Base-by-base conservation (phyloP, 441 rosid species). In the Geranium incanum region DNA sequence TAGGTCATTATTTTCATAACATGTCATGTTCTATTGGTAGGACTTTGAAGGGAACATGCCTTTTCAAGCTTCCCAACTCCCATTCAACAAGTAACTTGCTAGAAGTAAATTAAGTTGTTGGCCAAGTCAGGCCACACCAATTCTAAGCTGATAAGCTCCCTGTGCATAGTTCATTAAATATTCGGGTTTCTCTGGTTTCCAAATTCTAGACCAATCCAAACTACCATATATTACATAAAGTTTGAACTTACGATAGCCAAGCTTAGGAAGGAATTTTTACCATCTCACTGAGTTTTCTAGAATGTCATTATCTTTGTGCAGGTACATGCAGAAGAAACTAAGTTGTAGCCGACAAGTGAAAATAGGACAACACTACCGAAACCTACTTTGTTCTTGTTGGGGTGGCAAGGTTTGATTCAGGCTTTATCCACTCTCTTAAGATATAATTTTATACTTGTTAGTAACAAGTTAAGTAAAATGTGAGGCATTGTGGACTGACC, bases 401-500 rank as follows among this genome's bases (percentile, higher is more conserved):
- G 41, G 36, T 66, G 69, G 69, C 74, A 65, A 21, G 57, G 41
- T 23, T 67, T 28, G 37, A 12, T 60, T 28, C 33, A 28, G 67
- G 19, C 64, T 59, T 59, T 18, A 18, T 16, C 33, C 33, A 12
- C 8, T 59, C 23, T 59, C 64, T 59, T 59, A 16, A 1, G 19
- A 18, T 18, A 67, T 64, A 4, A 45, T 41, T 7, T 59, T 3
- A 18, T 18, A 15, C 38, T n/a, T 72, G 55, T 57, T 5, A 4
- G 3, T 3, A 28, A 36, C 21, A 36, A 69, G 67, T 64, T 57
- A 57, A 71, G 78, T 59, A 64, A 66, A 65, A 68, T 66, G 74
- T 70, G 77, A 82, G 70, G 78, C 67, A 73, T 68, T 45, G 63
- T n/a, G 62, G 72, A 71, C 72, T 63, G 68, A 77, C 70, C 48